Evolutionary conservation across 495 filamentous ascomycete species (phyloP).

Genomic region (Haplographium delicatum): DNA sequence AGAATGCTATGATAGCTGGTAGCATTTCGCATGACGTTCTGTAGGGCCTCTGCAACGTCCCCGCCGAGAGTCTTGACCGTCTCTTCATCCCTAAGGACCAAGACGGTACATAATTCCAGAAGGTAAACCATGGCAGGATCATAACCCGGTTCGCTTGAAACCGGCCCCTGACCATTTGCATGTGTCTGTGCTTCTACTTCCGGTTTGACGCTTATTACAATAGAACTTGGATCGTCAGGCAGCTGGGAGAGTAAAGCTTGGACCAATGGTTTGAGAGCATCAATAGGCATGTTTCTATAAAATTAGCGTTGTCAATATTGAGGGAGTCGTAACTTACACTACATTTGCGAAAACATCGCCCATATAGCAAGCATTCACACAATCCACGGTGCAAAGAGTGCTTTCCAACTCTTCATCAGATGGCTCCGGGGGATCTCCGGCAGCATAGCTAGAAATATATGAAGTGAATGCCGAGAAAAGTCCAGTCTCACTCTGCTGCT

Average conservation of each 20-base stretch:
- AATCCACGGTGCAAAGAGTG: constrained; percentile 90
- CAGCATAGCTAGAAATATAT: constrained; percentile 97
- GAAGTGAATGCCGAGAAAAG: constrained; percentile 91
- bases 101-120: constrained; percentile 79
- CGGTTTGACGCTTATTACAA: constrained; percentile 81
- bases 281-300: constrained; percentile 60
- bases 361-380: constrained; percentile 83
- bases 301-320: background rate
- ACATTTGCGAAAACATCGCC: constrained; percentile 80
- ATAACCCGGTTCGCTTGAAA: constrained; percentile 57
- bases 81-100: constrained; percentile 70
- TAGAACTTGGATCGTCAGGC: constrained; percentile 75
- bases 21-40: constrained; percentile 75
- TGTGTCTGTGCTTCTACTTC: constrained; percentile 57
- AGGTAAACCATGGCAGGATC: constrained; percentile 84
- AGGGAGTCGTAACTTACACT: constrained; percentile 48
- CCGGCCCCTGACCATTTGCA: constrained; percentile 52
- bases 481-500: constrained; percentile 69
- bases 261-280: constrained; percentile 62
- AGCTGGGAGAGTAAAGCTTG: constrained; percentile 73
- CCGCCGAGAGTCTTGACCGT: constrained; percentile 71
- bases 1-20: constrained; percentile 71
- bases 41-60: constrained; percentile 70
- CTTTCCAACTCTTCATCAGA: constrained; percentile 97
- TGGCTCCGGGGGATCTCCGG: constrained; percentile 94